These are phyloP conservation scores for Chaetomium globosum DNA, from an alignment of 2,329 filamentous ascomycete species.

Conservation along the genomic window DNA sequence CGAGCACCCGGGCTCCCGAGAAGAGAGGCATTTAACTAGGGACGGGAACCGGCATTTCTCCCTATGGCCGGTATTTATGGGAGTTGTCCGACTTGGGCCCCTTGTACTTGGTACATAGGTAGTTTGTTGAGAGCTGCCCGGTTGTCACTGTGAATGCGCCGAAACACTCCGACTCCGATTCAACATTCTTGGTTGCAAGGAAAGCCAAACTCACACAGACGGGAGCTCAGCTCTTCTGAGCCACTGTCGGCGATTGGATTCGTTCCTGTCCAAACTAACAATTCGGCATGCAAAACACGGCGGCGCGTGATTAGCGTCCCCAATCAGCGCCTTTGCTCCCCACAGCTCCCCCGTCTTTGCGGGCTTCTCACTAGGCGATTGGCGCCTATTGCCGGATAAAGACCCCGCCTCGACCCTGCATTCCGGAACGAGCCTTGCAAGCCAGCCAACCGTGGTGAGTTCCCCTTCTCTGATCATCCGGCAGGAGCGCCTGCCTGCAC, in stretches of 20 bases:
- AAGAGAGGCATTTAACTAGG: slow-evolving; percentile 21
- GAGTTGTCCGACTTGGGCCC: neutral
- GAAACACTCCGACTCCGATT: no score
- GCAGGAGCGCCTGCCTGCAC: slow-evolving; percentile 18
- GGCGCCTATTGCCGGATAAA: slow-evolving; percentile 30
- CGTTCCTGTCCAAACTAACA: slow-evolving; percentile 3
- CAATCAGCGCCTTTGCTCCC: slow-evolving; percentile 23
- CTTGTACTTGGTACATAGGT: neutral
- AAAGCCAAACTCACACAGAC: no score
- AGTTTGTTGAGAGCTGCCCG: neutral
- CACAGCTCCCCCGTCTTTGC: slow-evolving; percentile 23
- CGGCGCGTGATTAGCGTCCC: slow-evolving; percentile 26
- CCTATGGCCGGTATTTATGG: slow-evolving; percentile 3
- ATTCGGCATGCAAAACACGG: slow-evolving; percentile 17
- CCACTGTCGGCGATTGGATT: slow-evolving; percentile 10
- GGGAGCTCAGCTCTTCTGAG: neutral
- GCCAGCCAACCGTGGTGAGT: slow-evolving; percentile 15
- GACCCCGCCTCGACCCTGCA: slow-evolving; percentile 30
- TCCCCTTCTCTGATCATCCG: slow-evolving; percentile 16
- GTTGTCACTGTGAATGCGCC: neutral
- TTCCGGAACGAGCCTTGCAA: slow-evolving; percentile 17
- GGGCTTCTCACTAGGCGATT: slow-evolving; percentile 22
- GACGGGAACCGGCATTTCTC: neutral
- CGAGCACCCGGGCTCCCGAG: slow-evolving; percentile 13
- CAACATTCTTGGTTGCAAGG: no score